These are phyloP conservation scores for Lepidium aucheri DNA, from an alignment of 345 rosid genomes.

Conservation along the genomic window DNA sequence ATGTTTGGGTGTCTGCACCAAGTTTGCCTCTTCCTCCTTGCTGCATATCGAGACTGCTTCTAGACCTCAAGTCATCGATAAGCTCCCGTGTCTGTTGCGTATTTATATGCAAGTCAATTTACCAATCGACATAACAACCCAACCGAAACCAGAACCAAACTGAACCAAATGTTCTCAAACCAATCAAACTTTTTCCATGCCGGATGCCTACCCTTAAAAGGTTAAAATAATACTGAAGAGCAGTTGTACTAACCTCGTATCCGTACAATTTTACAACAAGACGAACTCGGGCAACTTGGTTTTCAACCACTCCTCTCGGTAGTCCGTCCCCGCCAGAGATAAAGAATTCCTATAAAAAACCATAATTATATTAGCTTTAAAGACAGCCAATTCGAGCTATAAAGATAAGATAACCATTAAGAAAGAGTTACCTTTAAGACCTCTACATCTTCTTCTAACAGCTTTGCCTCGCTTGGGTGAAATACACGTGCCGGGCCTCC, in stretches of 20 bases:
- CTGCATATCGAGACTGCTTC: slow-evolving; percentile 50
- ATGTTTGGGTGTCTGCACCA: slow-evolving; percentile 72
- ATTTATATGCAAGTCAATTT: neutral
- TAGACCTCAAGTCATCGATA: slow-evolving; percentile 67
- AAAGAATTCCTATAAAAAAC: slow-evolving; percentile 68
- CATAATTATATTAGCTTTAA: neutral
- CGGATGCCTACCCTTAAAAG: too few species aligned
- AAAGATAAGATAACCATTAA: neutral
- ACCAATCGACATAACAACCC: neutral
- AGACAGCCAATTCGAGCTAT: neutral
- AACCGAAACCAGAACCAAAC: neutral
- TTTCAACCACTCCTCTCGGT: slow-evolving; percentile 95
- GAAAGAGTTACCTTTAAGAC: slow-evolving; percentile 60
- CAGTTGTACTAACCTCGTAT: slow-evolving; percentile 55
- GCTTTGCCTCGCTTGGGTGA: slow-evolving; percentile 58
- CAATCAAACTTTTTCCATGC: too few species aligned
- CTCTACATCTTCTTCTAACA: slow-evolving; percentile 81
- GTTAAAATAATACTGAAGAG: too few species aligned
- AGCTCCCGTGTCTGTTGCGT: slow-evolving; percentile 70
- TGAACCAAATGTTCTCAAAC: too few species aligned
- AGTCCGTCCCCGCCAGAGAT: slow-evolving; percentile 97
- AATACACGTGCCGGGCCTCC: slow-evolving; percentile 80
- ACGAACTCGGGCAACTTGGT: slow-evolving; percentile 82
- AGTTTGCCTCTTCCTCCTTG: slow-evolving; percentile 54
- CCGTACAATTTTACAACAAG: slow-evolving; percentile 68